These are phyloP conservation scores for Cryptosporidium muris DNA, from an alignment of 169 alveolate genomes.

Conservation along the genomic window DNA sequence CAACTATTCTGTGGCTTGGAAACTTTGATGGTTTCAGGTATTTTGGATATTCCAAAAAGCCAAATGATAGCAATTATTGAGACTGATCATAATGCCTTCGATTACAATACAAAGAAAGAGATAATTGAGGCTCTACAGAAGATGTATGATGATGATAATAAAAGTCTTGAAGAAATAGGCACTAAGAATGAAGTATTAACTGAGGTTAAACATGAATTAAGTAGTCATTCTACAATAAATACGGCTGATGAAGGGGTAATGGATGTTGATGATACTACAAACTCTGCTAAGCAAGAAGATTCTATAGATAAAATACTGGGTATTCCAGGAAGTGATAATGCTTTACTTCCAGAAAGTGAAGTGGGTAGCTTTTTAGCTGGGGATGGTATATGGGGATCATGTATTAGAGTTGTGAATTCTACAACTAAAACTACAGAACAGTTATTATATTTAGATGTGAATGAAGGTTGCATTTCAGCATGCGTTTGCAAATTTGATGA, in stretches of 20 bases:
- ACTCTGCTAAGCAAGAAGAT: background rate
- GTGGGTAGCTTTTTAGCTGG: conserved; percentile 92
- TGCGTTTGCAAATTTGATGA: conserved; percentile 87
- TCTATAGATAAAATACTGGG: background rate
- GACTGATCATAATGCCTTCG: conserved; percentile 89
- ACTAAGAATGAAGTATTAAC: background rate
- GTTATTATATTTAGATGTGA: conserved; percentile 88
- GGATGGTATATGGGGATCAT: conserved; percentile 93
- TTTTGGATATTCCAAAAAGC: conserved; percentile 70
- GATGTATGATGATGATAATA: conserved; percentile 6
- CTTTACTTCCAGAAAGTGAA: conserved; percentile 75
- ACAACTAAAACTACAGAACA: conserved; percentile 83
- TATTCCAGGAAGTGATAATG: conserved; percentile 74
- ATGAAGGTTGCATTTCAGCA: conserved; percentile 93
- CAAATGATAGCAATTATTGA: conserved; percentile 88
- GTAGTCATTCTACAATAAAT: background rate
- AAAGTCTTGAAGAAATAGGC: background rate
- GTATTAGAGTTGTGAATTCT: conserved; percentile 88
- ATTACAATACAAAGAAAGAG: conserved; percentile 62
- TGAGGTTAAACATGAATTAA: background rate
- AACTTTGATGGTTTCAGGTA: conserved; percentile 72
- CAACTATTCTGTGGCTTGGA: conserved; percentile 77
- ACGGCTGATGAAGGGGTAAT: background rate
- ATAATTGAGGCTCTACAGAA: conserved; percentile 19
- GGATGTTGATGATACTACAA: background rate